Evolutionary conservation across 768 basidiomycete genomes (phyloP).

Genomic region (Naematelia encephala): DNA sequence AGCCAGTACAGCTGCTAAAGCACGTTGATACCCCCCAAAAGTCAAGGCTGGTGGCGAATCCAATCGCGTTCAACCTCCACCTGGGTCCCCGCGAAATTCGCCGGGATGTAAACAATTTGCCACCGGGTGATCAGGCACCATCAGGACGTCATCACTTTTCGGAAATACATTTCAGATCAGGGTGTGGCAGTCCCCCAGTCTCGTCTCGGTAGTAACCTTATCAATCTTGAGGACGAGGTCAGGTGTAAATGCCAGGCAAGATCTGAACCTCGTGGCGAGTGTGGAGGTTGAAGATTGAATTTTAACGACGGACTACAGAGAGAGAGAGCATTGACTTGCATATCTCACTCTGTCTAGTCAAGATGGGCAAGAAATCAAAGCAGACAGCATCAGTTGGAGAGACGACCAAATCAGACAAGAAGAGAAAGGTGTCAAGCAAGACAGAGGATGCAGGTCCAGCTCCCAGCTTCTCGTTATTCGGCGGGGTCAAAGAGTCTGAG

Average conservation of each 20-base stretch:
- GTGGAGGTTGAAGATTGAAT: neutral
- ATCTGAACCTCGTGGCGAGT: neutral
- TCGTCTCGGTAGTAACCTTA: neutral
- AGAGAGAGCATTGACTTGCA: no score
- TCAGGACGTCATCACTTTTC: slow-evolving; percentile 2
- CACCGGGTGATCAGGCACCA: slow-evolving; percentile 19
- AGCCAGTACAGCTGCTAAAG: neutral
- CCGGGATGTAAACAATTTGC: neutral
- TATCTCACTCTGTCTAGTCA: no score
- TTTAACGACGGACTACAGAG: no score
- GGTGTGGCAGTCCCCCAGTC: neutral
- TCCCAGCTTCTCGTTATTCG: slow-evolving; percentile 26
- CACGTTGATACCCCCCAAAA: neutral
- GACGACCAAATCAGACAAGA: slow-evolving; percentile 9
- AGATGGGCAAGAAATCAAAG: slow-evolving; percentile 24
- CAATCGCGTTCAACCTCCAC: neutral
- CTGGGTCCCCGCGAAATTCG: neutral
- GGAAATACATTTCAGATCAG: neutral
- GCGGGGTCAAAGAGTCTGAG: slow-evolving; percentile 55
- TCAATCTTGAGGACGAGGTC: neutral
- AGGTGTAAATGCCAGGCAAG: no score
- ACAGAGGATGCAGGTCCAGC: neutral
- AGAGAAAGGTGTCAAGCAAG: slow-evolving; percentile 13
- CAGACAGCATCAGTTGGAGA: slow-evolving; percentile 12
- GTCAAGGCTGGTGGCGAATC: neutral